Conservation (phyloP, 2,329 filamentous ascomycete species). For the Neonectria coccinea region DNA sequence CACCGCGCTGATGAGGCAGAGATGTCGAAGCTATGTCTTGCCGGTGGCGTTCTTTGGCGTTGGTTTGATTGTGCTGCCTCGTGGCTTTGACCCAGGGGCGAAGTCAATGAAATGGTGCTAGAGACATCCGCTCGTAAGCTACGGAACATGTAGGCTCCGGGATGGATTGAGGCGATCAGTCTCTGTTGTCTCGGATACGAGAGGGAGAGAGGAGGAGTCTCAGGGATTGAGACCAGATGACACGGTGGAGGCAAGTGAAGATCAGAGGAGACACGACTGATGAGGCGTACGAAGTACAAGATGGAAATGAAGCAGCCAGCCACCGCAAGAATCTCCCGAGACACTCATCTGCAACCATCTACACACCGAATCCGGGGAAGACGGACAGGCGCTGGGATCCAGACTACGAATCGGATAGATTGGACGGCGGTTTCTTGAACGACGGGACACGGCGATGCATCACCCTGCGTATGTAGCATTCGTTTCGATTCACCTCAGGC, state of each 20-base stretch:
- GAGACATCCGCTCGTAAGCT: constrained; percentile 10
- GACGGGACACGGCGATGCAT: not conserved
- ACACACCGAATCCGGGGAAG: constrained; percentile 21
- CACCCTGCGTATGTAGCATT: not conserved
- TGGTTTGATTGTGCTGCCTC: constrained; percentile 6
- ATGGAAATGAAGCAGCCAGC: constrained; percentile 10
- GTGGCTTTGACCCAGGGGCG: constrained; percentile 18
- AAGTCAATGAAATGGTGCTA: constrained; percentile 2
- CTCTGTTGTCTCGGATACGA: not conserved
- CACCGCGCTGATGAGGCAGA: not conserved
- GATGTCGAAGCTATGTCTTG: constrained; percentile 4
- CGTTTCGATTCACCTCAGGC: not conserved
- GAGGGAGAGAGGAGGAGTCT: not conserved
- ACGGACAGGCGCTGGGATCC: constrained; percentile 8
- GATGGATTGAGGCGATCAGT: not conserved
- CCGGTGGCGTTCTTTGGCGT: not conserved
- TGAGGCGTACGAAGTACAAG: no score
- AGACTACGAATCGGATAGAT: constrained; percentile 7
- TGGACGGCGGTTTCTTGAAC: not conserved
- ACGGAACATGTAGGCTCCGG: not conserved
- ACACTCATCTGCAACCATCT: constrained; percentile 1
- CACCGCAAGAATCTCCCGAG: constrained; percentile 7
- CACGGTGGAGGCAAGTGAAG: not conserved
- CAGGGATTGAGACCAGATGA: not conserved
- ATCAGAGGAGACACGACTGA: not conserved